These are phyloP conservation scores for Diphasiastrum complanatum DNA, from an alignment of 83 land plant genomes.

Conservation along the genomic window DNA sequence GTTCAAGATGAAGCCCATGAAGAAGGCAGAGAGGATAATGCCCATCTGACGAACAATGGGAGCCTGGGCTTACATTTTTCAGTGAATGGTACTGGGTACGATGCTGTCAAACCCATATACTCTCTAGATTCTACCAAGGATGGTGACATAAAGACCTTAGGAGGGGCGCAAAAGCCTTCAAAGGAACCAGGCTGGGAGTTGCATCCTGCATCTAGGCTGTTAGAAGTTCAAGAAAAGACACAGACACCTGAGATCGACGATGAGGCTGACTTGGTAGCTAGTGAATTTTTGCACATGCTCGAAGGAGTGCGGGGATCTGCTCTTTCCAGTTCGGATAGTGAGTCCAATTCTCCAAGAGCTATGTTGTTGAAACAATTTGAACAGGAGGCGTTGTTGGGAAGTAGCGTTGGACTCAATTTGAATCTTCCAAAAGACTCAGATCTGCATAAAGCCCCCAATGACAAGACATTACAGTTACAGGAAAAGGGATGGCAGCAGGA, in stretches of 20 bases:
- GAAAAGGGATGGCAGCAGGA: neutral
- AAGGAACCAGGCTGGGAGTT: conserved; percentile 3
- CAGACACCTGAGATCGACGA: conserved; percentile 35
- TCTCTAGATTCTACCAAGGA: too few relatives aligned
- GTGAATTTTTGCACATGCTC: conserved; percentile 73
- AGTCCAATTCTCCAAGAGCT: conserved; percentile 24
- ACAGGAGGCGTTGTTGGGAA: conserved; percentile 27
- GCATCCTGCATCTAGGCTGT: neutral
- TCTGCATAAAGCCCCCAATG: neutral
- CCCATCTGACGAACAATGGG: neutral
- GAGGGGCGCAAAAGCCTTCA: neutral
- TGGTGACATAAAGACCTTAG: conserved; percentile 1
- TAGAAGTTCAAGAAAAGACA: neutral
- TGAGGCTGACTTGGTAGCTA: conserved; percentile 60
- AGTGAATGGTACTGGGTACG: too few relatives aligned
- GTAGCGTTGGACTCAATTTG: conserved; percentile 10
- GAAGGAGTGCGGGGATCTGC: conserved; percentile 31
- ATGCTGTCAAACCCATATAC: too few relatives aligned
- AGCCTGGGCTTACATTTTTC: too few relatives aligned
- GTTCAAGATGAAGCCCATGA: neutral
- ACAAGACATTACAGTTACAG: neutral
- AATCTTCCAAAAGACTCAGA: conserved; percentile 8
- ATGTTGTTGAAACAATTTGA: conserved; percentile 32
- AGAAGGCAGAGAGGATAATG: neutral
- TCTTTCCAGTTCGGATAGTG: conserved; percentile 17